phyloP scores from a whole-genome alignment of 2,329 filamentous ascomycete genomes.

The Acrodontium crateriforme region DNA sequence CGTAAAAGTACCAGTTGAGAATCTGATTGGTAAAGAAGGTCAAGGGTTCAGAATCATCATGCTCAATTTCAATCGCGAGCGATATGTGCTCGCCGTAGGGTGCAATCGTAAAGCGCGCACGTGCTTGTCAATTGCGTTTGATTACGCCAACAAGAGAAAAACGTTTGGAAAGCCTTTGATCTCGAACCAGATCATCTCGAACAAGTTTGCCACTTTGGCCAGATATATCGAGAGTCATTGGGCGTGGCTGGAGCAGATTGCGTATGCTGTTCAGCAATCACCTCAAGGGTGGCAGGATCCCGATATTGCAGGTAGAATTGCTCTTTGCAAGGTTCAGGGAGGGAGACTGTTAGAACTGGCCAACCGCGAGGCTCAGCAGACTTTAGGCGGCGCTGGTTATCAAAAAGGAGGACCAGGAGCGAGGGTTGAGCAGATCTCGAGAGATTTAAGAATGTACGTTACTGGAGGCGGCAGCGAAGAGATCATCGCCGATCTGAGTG shows the following conservation, averaged over 20 bases:
- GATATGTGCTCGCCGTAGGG: conserved; percentile 43
- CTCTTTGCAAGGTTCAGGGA: conserved; percentile 38
- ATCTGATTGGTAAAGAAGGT: conserved; percentile 42
- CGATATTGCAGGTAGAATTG: conserved; percentile 38
- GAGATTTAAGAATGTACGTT: conserved; percentile 37
- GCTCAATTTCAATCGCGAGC: conserved; percentile 45
- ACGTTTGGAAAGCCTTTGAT: conserved; percentile 24
- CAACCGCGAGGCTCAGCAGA: conserved; percentile 41
- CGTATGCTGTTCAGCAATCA: conserved; percentile 18
- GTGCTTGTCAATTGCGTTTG: conserved; percentile 15
- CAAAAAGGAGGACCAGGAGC: conserved; percentile 38
- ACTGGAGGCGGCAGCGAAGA: conserved; percentile 23
- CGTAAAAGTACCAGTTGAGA: conserved; percentile 39
- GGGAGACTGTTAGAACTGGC: conserved; percentile 40
- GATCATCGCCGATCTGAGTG: conserved; percentile 21
- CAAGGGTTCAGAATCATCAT: conserved; percentile 45
- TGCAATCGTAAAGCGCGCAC: conserved; percentile 41
- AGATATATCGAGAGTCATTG: conserved; percentile 19
- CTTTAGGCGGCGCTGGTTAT: conserved; percentile 41
- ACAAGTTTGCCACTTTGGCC: conserved; percentile 20
- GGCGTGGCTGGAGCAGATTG: conserved; percentile 20
- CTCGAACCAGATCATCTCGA: conserved; percentile 20
- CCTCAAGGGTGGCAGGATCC: conserved; percentile 17
- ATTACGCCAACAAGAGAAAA: conserved; percentile 20
- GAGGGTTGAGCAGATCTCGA: conserved; percentile 39